These are phyloP conservation scores for Pichia thaimueangensis DNA, from an alignment of 805 yeast species.

Conservation along the genomic window DNA sequence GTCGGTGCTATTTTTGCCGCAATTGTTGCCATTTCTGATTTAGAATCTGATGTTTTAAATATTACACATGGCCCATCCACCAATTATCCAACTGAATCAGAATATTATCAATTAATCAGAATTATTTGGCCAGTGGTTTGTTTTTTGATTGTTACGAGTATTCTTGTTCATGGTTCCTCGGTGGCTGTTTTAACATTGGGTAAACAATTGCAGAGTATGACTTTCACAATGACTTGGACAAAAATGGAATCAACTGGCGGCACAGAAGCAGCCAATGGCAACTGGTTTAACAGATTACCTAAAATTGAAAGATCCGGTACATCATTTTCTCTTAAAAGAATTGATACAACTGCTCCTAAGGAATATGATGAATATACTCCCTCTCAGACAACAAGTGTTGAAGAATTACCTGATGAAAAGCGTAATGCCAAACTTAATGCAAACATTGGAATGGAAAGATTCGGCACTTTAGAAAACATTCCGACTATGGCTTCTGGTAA, in stretches of 20 bases:
- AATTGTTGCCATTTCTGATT: constrained; percentile 29
- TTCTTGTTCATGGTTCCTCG: constrained; percentile 57
- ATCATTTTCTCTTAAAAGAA: constrained; percentile 73
- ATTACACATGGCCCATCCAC: constrained; percentile 30
- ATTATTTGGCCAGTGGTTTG: constrained; percentile 47
- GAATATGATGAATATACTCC: constrained; percentile 8
- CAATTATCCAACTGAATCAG: constrained; percentile 24
- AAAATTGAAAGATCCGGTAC: constrained; percentile 65
- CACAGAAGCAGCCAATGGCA: constrained; percentile 47
- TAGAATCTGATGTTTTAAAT: constrained; percentile 33
- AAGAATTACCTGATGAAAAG: constrained; percentile 11
- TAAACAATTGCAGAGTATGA: constrained; percentile 82
- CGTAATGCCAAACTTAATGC: constrained; percentile 21
- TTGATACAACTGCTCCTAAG: constrained; percentile 49
- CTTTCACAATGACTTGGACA: constrained; percentile 86
- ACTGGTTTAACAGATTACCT: constrained; percentile 90
- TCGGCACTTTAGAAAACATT: constrained; percentile 1
- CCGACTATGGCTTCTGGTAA: constrained; percentile 24
- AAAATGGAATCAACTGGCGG: constrained; percentile 43
- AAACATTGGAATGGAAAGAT: constrained; percentile 14
- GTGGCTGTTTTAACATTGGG: constrained; percentile 63
- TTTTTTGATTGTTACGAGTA: constrained; percentile 47
- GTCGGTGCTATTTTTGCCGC: constrained; percentile 34
- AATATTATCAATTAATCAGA: constrained; percentile 28
- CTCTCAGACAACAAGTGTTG: constrained; percentile 13